Base-by-base conservation (phyloP, 306 rosid genomes). In the Pterocarpus santalinus region DNA sequence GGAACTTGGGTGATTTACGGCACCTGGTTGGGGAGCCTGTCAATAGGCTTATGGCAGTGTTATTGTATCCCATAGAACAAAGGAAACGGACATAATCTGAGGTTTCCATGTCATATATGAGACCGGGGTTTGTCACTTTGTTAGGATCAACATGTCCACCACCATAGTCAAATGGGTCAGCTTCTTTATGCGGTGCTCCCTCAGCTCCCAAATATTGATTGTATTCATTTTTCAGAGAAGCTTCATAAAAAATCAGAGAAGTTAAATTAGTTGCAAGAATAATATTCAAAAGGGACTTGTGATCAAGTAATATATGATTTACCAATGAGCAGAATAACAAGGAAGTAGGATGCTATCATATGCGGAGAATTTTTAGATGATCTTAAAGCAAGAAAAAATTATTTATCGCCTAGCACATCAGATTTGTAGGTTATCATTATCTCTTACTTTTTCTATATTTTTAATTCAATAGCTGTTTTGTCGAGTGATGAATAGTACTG, bases 121-220 rank as follows among this genome's bases (percentile, higher is more conserved):
- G 91, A 60, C 93, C 95, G 3, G 90, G 93, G 69, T 58, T 47
- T 49, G 81, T 62, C 61, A 87, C 90, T 84, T 86, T 86, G 81
- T 86, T 87, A 5, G 92, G 85, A 68, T 87, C 61, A 64, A 91
- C 90, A 65, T 89, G 92, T 51, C 92, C 92, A 14, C 95, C 91
- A 5, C 95, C 95, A 72, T 85, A 85, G 86, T 91, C 93, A 57
- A 91, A 91, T 28, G 93, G 86, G 61, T 87, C 87, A 30, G 86
- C 95, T 70, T 75, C 79, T 82, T 91, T 91, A 53, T 79, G 78
- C 7, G 96, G 90, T 79, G 90, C 91, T 70, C 96, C 96, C 58
- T 91, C 92, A 4, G 93, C 92, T 44, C 84, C 89, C 4, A 87
- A 67, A n/a, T 64, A 36, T 78, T 83, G 86, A 64, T 75, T 80